Evolutionary conservation across 306 rosid genomes (phyloP), one percentile per base, ranked within the genome.

Genomic region (Cicer pinnatifidum): DNA sequence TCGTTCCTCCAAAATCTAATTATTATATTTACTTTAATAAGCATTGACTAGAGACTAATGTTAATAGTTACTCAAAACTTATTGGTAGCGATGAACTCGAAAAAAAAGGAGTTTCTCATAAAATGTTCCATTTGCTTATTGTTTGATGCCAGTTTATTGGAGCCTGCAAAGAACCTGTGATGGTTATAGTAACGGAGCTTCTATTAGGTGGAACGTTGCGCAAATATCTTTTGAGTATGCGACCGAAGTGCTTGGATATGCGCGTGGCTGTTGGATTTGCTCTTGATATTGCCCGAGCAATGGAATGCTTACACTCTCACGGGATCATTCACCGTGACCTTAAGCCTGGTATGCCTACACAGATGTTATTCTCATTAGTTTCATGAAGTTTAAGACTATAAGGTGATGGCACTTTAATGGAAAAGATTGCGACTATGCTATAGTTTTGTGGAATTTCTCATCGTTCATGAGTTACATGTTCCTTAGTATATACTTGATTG

Each of bases 301-400:
- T 89, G 92, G 96, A 89, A 70, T 89, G 97, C 78, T 82, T 91
- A 73, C 98, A 93, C 83, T 86, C 97, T 69, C 97, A 93, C 6
- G 98, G 97, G 82, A 91, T 93, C 80, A 93, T 91, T 83, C 98
- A 93, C 78, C 91, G 97, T 4, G 98, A 93, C 86, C 92, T 93
- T 63, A 93, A 93, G 73, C 98, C 98, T 7, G 98, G 98, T 93
- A 89, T 19, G 41, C 78, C 65, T 43, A 0, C 61, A 10, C n/a
- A 67, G 9, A 43, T 44, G 54, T 70, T 71, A 45, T 39, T 44
- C 53, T 67, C 43, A 11, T 51, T 46, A 52, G 64, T 78, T 54
- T 66, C 65, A 65, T 48, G 28, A 39, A 40, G 53, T 37, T 40
- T 40, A 43, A 57, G 73, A 40, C 46, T 37, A 47, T 40, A 43